phyloP scores from a whole-genome alignment of 2,329 filamentous ascomycete species.

The Arthrobotrys entomopaga region DNA sequence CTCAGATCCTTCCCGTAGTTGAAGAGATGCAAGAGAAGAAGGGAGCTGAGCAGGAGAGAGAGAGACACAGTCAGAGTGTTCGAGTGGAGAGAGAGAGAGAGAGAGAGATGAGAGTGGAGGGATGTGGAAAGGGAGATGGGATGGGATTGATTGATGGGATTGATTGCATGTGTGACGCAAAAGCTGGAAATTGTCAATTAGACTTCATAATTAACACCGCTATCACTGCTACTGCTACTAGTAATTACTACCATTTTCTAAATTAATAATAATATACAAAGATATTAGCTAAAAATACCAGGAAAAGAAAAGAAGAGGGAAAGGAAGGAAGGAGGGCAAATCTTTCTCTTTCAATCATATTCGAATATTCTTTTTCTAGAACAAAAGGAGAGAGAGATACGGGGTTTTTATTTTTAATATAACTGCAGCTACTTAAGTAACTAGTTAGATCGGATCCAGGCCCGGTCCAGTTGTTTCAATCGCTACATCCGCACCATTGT shows the following conservation, averaged over 20 bases:
- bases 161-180: constrained; percentile 42
- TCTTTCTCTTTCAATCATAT: too few species aligned
- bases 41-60: constrained; percentile 3
- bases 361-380: neutral
- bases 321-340: neutral
- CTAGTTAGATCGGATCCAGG: constrained; percentile 15
- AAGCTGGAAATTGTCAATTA: constrained; percentile 20
- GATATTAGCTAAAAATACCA: constrained; percentile 1
- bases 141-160: too few species aligned
- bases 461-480: constrained; percentile 12
- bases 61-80: neutral
- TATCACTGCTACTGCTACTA: too few species aligned
- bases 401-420: too few species aligned
- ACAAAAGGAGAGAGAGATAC: too few species aligned
- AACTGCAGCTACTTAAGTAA: constrained; percentile 15
- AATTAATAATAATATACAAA: neutral
- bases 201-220: too few species aligned
- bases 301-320: neutral
- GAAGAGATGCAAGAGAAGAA: constrained; percentile 11
- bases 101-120: constrained; percentile 22
- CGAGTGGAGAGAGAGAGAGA: constrained; percentile 23
- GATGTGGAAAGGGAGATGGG: constrained; percentile 11
- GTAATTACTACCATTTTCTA: too few species aligned
- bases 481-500: neutral
- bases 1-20: neutral